Base-by-base conservation (phyloP, 495 filamentous ascomycete genomes). In the Pyrenula aspistea region DNA sequence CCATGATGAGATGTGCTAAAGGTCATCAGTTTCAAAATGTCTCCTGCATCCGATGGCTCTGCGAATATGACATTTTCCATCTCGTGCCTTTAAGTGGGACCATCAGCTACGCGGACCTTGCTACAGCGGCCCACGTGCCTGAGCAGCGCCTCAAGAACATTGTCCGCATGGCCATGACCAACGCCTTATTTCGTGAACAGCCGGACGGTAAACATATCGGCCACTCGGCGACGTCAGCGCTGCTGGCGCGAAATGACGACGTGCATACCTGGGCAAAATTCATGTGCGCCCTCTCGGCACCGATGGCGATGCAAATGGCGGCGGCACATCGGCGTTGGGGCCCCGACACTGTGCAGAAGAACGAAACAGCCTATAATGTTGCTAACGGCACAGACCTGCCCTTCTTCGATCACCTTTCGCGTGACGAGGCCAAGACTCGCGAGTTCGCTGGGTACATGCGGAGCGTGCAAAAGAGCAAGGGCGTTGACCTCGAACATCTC, bases 161-260 rank as follows among this genome's bases (percentile, higher is more conserved):
- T 2, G 49, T 55, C 0, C 66, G 70, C 8, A 73, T 73, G 70
- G 69, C 63, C 10, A 71, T 73, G 62, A 69, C 67, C 0, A 65
- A 25, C 49, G 52, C 52, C 10, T 22, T 73, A 10, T 65, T 74
- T 50, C 15, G 31, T 22, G 68, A 71, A 53, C 23, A 55, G 10
- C 56, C 58, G 1, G 15, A 22, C 3, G 51, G 57, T 15, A 50
- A 58, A 2, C 15, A 57, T 8, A 25, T 72, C 20, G 58, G 58
- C 19, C 71, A 73, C 54, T 58, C 57, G 2, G 65, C 66, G 12
- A 66, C 54, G 2, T 73, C 70, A 2, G 61, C 64, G 0, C 22
- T 61, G 2, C 55, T 73, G 2, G 55, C 50, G 2, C 56, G 4
- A 2, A 61, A 69, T 47, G 51, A 23, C 2, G 53, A 57, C 19